phyloP scores from a whole-genome alignment of 495 filamentous ascomycete species.

The Penicillium cinerascens region DNA sequence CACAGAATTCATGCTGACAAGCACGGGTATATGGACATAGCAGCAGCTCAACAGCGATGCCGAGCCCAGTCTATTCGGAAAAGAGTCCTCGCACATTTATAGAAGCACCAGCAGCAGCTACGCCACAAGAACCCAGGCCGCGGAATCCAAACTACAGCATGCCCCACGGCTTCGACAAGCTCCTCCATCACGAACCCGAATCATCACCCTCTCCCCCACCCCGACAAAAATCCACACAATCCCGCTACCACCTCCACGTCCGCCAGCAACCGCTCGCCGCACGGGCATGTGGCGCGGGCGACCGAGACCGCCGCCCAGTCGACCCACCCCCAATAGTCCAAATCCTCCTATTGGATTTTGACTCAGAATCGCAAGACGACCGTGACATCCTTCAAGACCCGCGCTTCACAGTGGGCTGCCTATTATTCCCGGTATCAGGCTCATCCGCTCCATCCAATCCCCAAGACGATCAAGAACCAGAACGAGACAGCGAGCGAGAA shows the following conservation, averaged over 20 bases:
- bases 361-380: constrained; percentile 49
- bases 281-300: constrained; percentile 89
- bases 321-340: constrained; percentile 95
- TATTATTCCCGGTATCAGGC: constrained; percentile 46
- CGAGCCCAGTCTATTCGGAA: constrained; percentile 36
- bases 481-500: constrained; percentile 16
- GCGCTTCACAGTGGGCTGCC: constrained; percentile 82
- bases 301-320: constrained; percentile 87
- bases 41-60: constrained; percentile 29
- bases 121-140: constrained; percentile 9
- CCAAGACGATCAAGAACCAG: constrained; percentile 44
- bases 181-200: constrained; percentile 38
- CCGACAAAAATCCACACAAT: constrained; percentile 18
- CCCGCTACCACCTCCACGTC: constrained; percentile 60
- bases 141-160: constrained; percentile 29
- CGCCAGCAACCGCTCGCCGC: constrained; percentile 90
- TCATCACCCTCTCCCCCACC: constrained; percentile 26
- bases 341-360: constrained; percentile 66
- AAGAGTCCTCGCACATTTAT: constrained; percentile 22
- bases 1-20: not conserved
- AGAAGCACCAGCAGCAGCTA: constrained; percentile 9
- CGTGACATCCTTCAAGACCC: constrained; percentile 64
- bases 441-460: constrained; percentile 9
- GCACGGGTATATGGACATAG: constrained; percentile 27
- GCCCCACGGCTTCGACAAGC: constrained; percentile 40